These are phyloP conservation scores for Penicillium fuscoglaucum DNA, from an alignment of 2,329 filamentous ascomycete species.

Conservation along the genomic window DNA sequence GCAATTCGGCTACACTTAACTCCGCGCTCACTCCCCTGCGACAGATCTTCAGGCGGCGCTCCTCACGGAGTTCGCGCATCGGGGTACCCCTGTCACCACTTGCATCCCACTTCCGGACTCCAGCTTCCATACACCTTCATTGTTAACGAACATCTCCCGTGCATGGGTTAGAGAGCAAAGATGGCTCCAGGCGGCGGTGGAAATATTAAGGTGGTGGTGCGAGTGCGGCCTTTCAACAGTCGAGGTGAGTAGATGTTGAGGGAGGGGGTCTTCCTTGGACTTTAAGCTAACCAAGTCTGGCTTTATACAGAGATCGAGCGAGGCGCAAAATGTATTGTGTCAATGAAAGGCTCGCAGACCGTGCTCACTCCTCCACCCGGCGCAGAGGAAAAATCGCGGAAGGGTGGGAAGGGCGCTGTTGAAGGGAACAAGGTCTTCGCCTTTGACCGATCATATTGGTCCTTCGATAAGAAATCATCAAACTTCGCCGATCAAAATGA, in stretches of 20 bases:
- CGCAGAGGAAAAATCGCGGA: constrained; percentile 53
- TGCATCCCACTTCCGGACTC: constrained; percentile 18
- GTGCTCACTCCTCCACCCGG: constrained; percentile 73
- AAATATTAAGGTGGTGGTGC: constrained; percentile 99
- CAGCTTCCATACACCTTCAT: constrained; percentile 15
- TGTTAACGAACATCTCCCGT: constrained; percentile 25
- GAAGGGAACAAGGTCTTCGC: constrained; percentile 81
- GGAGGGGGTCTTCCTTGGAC: not conserved
- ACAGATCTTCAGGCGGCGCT: constrained; percentile 29
- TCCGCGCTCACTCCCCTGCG: constrained; percentile 11
- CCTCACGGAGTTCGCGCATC: constrained; percentile 37
- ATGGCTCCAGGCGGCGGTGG: constrained; percentile 77
- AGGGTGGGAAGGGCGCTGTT: constrained; percentile 63
- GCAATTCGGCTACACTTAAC: not conserved
- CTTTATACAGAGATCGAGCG: constrained; percentile 73
- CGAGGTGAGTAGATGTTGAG: constrained; percentile 63
- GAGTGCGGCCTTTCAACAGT: constrained; percentile 90
- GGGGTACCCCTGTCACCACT: constrained; percentile 26
- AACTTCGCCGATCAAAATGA: constrained; percentile 89
- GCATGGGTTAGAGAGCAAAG: constrained; percentile 40
- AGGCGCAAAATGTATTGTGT: constrained; percentile 91
- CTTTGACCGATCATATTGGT: constrained; percentile 98
- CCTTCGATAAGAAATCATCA: constrained; percentile 77
- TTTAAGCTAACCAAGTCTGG: constrained; percentile 11
- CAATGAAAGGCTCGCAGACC: constrained; percentile 93